phyloP scores from a whole-genome alignment of 2,329 filamentous ascomycete genomes.

The Colletotrichum cuscutae region DNA sequence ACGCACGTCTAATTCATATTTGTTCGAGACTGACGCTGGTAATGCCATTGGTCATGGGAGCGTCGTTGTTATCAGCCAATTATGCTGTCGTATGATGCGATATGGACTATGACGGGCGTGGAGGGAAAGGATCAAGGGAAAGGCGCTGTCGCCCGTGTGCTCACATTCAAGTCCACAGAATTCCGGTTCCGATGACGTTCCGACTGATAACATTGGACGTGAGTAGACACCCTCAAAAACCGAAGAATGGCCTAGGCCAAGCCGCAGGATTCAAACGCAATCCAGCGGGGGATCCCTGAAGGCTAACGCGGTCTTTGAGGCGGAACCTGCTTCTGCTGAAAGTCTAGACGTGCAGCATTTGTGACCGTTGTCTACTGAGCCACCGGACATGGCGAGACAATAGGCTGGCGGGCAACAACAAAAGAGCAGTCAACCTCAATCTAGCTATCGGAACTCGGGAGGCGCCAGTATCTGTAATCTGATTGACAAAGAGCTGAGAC shows the following conservation, averaged over 20 bases:
- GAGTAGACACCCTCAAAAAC: conserved; percentile 2
- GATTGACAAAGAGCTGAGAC: conserved; percentile 27
- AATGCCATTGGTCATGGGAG: conserved; percentile 14
- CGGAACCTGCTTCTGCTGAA: conserved; percentile 25
- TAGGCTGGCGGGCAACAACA: not conserved
- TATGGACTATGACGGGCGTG: conserved; percentile 3
- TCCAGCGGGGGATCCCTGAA: conserved; percentile 9
- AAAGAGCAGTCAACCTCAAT: conserved; percentile 1
- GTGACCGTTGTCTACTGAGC: conserved; percentile 8
- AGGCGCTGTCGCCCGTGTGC: conserved; percentile 1
- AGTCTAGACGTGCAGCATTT: conserved; percentile 21
- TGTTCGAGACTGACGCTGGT: not conserved
- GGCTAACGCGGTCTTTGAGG: conserved; percentile 16
- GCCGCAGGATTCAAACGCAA: conserved; percentile 13
- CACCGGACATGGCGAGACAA: conserved; percentile 8
- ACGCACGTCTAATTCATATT: not conserved
- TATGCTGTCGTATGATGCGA: not conserved
- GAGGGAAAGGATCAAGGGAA: conserved; percentile 2
- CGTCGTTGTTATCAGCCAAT: conserved; percentile 4
- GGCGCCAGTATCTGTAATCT: not conserved
- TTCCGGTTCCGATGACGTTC: not conserved
- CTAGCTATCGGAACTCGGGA: not conserved
- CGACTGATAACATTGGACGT: not conserved
- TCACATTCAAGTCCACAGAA: not conserved
- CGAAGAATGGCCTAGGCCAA: conserved; percentile 7